Evolutionary conservation across 129 eudicot species (phyloP), one percentile per base, ranked within the genome.

Genomic region (Lonicera japonica): DNA sequence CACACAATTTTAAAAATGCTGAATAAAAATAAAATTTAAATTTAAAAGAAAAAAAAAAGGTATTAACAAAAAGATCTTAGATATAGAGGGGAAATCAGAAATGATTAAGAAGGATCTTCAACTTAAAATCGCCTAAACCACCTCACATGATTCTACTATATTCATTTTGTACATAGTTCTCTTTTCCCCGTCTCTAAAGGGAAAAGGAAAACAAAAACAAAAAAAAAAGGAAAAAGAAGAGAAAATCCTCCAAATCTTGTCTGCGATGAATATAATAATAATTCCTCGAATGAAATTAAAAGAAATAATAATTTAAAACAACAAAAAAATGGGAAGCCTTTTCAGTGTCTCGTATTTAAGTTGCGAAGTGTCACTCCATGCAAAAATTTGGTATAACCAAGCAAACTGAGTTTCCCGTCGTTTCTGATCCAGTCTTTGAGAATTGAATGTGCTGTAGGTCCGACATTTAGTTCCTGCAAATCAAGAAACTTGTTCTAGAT

Each of bases 321-420:
- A 43, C 13, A 43, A 8, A 43, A 43, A 43, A 43, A n/a, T n/a
- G 5, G 16, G 50, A 43, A 43, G 8, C 3, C 67, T 5, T 80
- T 64, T 54, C 69, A 83, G 69, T 81, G 97, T 83, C 97, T 90
- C 71, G 87, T 81, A 71, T 83, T 81, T 71, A 92, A 66, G 62
- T 95, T 90, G 34, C 95, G 95, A 65, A 86, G 80, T 5, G 97
- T 90, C 56, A 90, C 90, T 11, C 97, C 97, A 73, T 90, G 95
- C 85, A 90, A 87, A 86, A 90, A 86, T 80, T 82, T 87, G 74
- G 95, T 81, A 71, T 86, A 90, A n/a, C 95, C 97, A 60, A 83
- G 75, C 68, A 86, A 73, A 75, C 86, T 90, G 41, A 90, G 86
- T 64, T 90, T 90, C 62, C 95, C 90, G 50, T 90, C 88, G 45